A percentile compares a stretch with the other conserved stretches of the same genome.
Evolutionary conservation across 1,284 basidiomycete genomes (phyloP).

Genomic region (Fomitiporia mediterranea): DNA sequence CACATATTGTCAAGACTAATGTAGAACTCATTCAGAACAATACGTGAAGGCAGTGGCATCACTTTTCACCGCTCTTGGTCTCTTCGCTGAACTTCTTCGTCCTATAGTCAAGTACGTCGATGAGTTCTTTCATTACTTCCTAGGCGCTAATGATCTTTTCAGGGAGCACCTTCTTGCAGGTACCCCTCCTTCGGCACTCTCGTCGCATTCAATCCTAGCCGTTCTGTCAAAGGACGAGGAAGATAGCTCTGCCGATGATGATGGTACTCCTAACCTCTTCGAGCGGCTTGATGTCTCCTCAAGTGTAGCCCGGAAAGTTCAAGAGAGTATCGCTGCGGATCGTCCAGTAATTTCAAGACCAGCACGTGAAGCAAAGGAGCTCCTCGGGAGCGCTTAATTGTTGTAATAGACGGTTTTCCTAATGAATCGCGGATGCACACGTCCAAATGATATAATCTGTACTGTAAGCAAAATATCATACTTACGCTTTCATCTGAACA

Average conservation of each 20-base stretch:
- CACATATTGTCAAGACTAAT: slow-evolving; percentile 7
- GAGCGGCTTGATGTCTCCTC: slow-evolving; percentile 57
- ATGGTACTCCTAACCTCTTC: slow-evolving; percentile 53
- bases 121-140: slow-evolving; percentile 5
- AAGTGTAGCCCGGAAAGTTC: slow-evolving; percentile 70
- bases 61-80: slow-evolving; percentile 64
- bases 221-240: slow-evolving; percentile 51
- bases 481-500: no score
- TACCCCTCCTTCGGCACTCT: slow-evolving; percentile 57
- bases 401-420: not conserved
- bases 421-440: no score
- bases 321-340: slow-evolving; percentile 67
- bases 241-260: slow-evolving; percentile 22
- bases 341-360: slow-evolving; percentile 76
- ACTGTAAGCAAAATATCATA: no score
- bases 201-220: slow-evolving; percentile 63
- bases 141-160: not conserved
- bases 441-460: no score
- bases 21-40: slow-evolving; percentile 48
- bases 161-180: slow-evolving; percentile 56
- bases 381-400: slow-evolving; percentile 37
- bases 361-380: slow-evolving; percentile 79
- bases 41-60: slow-evolving; percentile 68
- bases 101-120: slow-evolving; percentile 61
- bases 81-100: slow-evolving; percentile 60